Base-by-base conservation (phyloP, 1,284 basidiomycete genomes). In the Ganoderma resinaceum region DNA sequence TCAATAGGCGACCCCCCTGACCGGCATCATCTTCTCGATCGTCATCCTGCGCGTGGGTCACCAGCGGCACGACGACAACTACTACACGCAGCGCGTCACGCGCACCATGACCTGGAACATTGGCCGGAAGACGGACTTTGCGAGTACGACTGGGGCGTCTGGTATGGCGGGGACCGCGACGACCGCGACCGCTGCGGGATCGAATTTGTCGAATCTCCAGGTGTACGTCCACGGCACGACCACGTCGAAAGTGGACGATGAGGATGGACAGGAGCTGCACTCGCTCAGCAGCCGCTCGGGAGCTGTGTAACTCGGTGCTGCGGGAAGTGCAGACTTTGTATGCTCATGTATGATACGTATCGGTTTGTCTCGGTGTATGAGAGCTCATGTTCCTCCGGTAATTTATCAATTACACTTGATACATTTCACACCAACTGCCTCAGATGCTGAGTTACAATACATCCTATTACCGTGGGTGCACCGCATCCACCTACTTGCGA, bases 21-120 rank as follows among this genome's bases (percentile, higher is more conserved):
- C 62, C 5, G 66, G 67, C 11, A 65, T 68, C 63, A 33, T 68
- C 63, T 68, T 68, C 67, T 68, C 60, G 20, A 68, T 68, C 49
- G 67, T 68, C 59, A 65, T 68, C 52, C 60, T 68, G 11, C 63
- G 63, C 42, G 59, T 65, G 11, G 66, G 66, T 1, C 62, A 61
- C 42, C 66, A 59, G 49, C 66, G 66, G 12, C 58, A 64, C 63
- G 66, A 61, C 62, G 66, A 68, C 49, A 52, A 37, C 35, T 61
- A 40, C 49, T 68, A 65, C 63, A 55, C 62, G 1, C 66, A 49
- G 42, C 23, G 14, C 29, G 40, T 61, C 12, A 38, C 49, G 8
- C 16, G 26, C 38, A 66, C 61, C 2, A 66, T 53, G 52, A 49
- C 16, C 2, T 67, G 61, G 66, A 33, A 61, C 18, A 53, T 58